phyloP scores from a whole-genome alignment of 441 rosid species.

The Mallotus japonicus region DNA sequence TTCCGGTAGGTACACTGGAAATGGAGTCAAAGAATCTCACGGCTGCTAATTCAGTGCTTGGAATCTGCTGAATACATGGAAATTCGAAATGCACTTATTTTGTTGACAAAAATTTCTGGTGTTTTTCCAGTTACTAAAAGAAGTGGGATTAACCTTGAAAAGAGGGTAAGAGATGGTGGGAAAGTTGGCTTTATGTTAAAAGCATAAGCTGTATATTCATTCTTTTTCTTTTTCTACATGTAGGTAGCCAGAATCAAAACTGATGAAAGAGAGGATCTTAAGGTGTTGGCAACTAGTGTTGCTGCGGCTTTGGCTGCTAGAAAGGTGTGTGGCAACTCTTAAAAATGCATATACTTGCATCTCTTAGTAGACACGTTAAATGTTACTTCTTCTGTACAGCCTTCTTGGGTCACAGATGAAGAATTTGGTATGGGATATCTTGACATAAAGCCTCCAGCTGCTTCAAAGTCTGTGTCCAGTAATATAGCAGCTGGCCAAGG shows the following conservation, averaged over 20 bases:
- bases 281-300: slow-evolving; percentile 98
- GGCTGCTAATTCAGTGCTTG: slow-evolving; percentile 91
- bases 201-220: slow-evolving; percentile 13
- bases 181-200: slow-evolving; percentile 16
- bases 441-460: slow-evolving; percentile 73
- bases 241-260: slow-evolving; percentile 94
- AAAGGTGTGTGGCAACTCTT: slow-evolving; percentile 51
- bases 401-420: slow-evolving; percentile 98
- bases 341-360: background rate
- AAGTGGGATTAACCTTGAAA: slow-evolving; percentile 98
- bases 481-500: slow-evolving; percentile 43
- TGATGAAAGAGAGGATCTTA: slow-evolving; percentile 99
- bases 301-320: slow-evolving; percentile 99
- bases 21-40: slow-evolving; percentile 97
- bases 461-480: slow-evolving; percentile 53
- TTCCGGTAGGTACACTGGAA: slow-evolving; percentile 93
- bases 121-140: slow-evolving; percentile 98
- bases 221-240: slow-evolving; percentile 23
- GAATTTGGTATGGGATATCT: slow-evolving; percentile 99
- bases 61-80: slow-evolving; percentile 99
- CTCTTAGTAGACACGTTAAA: background rate
- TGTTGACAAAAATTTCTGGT: slow-evolving; percentile 93
- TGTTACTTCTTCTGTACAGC: slow-evolving; percentile 47
- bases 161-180: slow-evolving; percentile 60
- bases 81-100: slow-evolving; percentile 93